Evolutionary conservation across 306 rosid species (phyloP), one percentile per base, ranked within the genome.

Genomic region (Trifolium pratense): DNA sequence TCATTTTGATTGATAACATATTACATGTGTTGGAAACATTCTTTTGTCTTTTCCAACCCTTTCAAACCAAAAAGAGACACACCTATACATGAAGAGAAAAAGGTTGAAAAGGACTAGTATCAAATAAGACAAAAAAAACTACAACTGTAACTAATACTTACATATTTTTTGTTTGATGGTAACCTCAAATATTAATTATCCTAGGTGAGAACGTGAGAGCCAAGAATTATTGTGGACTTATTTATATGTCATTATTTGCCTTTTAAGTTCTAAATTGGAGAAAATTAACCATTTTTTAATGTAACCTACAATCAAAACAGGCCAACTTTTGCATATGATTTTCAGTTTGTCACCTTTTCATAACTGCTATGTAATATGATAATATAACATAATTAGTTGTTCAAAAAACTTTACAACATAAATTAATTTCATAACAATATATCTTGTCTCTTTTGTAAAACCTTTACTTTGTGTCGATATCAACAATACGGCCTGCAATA

Each of bases 401-500:
- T 59, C 58, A 60, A 40, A 29, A 42, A 17, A 21, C 45, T 56
- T 23, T 29, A 43, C 68, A 66, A 32, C 73, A 48, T 43, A 14
- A 6, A 52, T 52, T 53, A 17, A 45, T 65, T 32, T 71, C 43
- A 49, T 34, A 36, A 56, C 39, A 57, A 40, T n/a, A 55, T 39
- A 40, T 36, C 32, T n/a, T 40, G 61, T 36, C 66, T 59, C 21
- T 13, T 59, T 14, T 59, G 65, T 45, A 34, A 70, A 42, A 82
- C 34, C 26, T 43, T 72, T 29, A 69, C 75, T 25, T 48, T 55
- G 77, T 34, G 78, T 80, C 85, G 85, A 86, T 83, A 56, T 75
- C 78, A 80, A 66, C 80, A 55, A 80, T 64, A 42, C 11, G 78
- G 85, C 87, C 89, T 78, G 89, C 87, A 78, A 61, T 26, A 43